Evolutionary conservation across 352 stramenopile genomes (phyloP).

Genomic region (Phytophthora ramorum): DNA sequence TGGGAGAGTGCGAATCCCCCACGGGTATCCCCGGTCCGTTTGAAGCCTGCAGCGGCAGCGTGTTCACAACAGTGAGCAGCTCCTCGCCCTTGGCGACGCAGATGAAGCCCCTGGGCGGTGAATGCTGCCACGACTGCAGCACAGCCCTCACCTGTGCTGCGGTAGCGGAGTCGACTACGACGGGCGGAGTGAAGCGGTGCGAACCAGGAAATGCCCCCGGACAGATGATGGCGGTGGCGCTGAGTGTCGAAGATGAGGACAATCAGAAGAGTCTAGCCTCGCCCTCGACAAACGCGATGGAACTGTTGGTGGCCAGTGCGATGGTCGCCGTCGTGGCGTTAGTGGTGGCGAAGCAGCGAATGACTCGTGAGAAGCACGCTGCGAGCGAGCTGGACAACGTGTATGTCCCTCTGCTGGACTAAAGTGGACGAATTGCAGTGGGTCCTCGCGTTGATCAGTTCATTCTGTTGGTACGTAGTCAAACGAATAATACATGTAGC

Average conservation of each 20-base stretch:
- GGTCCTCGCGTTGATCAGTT: too few species aligned
- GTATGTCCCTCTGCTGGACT: not conserved
- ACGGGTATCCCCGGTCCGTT: constrained; percentile 2
- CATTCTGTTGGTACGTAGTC: too few species aligned
- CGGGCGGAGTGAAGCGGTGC: constrained; percentile 13
- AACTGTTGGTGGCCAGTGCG: constrained; percentile 4
- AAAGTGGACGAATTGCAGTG: too few species aligned
- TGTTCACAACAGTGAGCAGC: constrained; percentile 11
- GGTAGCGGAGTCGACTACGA: not conserved
- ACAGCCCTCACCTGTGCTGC: constrained; percentile 3
- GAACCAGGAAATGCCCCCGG: not conserved
- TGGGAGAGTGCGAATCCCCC: constrained; percentile 8
- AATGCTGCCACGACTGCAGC: constrained; percentile 13
- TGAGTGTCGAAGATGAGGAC: constrained; percentile 4
- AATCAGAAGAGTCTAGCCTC: not conserved
- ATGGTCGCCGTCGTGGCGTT: constrained; percentile 16
- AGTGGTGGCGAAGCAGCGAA: constrained; percentile 9
- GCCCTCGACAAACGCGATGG: not conserved
- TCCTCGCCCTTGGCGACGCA: not conserved
- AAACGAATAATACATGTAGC: too few species aligned
- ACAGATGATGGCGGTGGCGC: not conserved
- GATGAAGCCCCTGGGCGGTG: not conserved
- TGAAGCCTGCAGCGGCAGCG: constrained; percentile 14
- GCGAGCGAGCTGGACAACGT: not conserved
- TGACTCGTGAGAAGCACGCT: too few species aligned